Evolutionary conservation across 106 monocot genomes (phyloP), one percentile per base, ranked within the genome.

Genomic region (Agapanthus africanus): DNA sequence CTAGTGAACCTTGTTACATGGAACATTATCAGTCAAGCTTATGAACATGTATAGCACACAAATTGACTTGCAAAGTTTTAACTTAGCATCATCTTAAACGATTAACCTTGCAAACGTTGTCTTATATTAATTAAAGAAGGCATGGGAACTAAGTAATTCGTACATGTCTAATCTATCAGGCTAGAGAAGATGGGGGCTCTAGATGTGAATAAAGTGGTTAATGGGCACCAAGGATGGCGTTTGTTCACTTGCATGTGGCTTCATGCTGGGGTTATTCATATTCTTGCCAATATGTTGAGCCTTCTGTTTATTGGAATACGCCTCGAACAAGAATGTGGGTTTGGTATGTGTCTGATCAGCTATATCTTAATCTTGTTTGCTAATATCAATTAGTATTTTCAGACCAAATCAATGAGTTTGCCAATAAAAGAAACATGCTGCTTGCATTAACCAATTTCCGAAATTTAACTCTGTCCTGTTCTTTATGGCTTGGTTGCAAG

Each of bases 241-340:
- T 79, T 95, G 6, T 54, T 95, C 40, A 67, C 81, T 28, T 95
- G 94, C 71, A 83, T 85, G 10, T 95, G 94, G 94, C 81, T 95
- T 25, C 94, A 95, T 78, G 94, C 79, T 41, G 94, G 94, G 9
- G 68, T 91, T 35, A 65, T 95, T 33, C 94, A 95, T 40, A 49
- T 95, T 40, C 81, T 95, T 52, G 85, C 85, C 37, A 95, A 95
- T 52, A 91, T n/a, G n/a, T n/a, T n/a, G n/a, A n/a, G n/a, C n/a
- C n/a, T n/a, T n/a, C n/a, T n/a, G n/a, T n/a, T n/a, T 95, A 83
- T 95, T 15, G 94, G 94, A 65, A 77, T 91, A 62, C 78, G 79
- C 7, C 83, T 91, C 13, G 94, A 95, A 40, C 76, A 85, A 72
- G 91, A 95, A 62, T 95, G 91, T 67, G 94, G 94, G 8, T 95